These are phyloP conservation scores for Helotiales sp. DNA, from an alignment of 2,329 filamentous ascomycete genomes.

Conservation along the genomic window DNA sequence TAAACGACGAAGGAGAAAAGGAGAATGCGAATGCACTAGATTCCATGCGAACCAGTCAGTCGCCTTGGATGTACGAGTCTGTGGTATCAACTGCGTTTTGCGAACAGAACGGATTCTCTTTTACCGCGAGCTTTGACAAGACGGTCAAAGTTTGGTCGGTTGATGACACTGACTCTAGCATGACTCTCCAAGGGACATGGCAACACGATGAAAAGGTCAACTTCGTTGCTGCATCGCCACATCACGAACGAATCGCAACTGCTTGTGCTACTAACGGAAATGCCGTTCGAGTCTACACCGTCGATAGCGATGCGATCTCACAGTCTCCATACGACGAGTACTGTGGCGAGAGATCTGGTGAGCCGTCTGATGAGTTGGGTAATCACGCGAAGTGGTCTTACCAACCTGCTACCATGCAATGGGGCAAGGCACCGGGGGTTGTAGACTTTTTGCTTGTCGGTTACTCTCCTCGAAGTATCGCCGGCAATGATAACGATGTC, in stretches of 20 bases:
- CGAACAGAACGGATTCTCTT: constrained; percentile 50
- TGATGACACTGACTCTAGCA: constrained; percentile 45
- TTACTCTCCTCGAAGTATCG: constrained; percentile 63
- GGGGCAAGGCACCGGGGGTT: constrained; percentile 55
- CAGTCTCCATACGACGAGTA: constrained; percentile 39
- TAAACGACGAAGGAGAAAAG: constrained; percentile 48
- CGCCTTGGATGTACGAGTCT: constrained; percentile 67
- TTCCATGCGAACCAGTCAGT: constrained; percentile 63
- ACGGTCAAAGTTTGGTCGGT: constrained; percentile 65
- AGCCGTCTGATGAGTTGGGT: constrained; percentile 33
- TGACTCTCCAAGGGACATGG: constrained; percentile 58
- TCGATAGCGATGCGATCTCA: constrained; percentile 47
- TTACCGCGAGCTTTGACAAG: constrained; percentile 65
- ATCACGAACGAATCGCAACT: constrained; percentile 58
- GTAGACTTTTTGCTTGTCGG: constrained; percentile 62
- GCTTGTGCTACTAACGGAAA: constrained; percentile 59
- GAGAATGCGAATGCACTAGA: constrained; percentile 55
- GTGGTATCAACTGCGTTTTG: constrained; percentile 67
- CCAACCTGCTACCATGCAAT: constrained; percentile 66
- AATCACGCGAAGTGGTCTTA: constrained; percentile 59
- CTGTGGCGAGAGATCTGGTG: constrained; percentile 35
- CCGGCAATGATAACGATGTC: constrained; percentile 58
- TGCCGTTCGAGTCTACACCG: constrained; percentile 62
- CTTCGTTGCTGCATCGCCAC: constrained; percentile 59
- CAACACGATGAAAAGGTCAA: constrained; percentile 63